Percentiles rank a stretch among this genome's conserved stretches.
Evolutionary conservation across 345 rosid genomes (phyloP).

Genomic region (Turritis glabra): DNA sequence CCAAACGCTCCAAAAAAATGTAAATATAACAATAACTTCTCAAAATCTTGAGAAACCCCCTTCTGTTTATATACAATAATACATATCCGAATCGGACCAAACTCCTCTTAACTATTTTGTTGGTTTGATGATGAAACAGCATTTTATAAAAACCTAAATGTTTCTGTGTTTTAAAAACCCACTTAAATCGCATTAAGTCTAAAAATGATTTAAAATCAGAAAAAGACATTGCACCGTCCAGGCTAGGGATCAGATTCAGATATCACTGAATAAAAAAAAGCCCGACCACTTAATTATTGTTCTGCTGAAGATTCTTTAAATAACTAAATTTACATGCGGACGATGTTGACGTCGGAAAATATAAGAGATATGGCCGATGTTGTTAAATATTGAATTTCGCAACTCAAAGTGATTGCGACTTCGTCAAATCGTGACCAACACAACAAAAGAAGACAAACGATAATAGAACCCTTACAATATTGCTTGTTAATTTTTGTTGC

Average conservation of each 20-base stretch:
- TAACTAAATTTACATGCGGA: slow-evolving; percentile 6
- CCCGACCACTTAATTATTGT: slow-evolving; percentile 9
- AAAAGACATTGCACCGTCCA: slow-evolving; percentile 32
- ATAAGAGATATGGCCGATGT: slow-evolving; percentile 10
- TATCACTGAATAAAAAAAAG: not conserved
- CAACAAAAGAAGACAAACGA: slow-evolving; percentile 27
- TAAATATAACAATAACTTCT: not conserved
- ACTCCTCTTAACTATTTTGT: not conserved
- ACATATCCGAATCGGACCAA: not conserved
- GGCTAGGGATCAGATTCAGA: slow-evolving; percentile 14
- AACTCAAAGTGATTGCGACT: slow-evolving; percentile 7
- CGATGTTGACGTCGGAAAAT: slow-evolving; percentile 15
- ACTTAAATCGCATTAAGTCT: not conserved
- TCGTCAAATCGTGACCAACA: slow-evolving; percentile 28
- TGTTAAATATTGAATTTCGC: not conserved
- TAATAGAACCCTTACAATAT: not conserved
- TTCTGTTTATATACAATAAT: too few relatives aligned
- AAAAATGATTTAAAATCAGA: not conserved
- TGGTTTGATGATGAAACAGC: not conserved
- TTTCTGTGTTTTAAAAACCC: not conserved
- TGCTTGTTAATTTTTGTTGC: slow-evolving; percentile 16
- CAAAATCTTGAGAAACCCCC: not conserved
- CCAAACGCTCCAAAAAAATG: not conserved
- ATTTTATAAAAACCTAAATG: not conserved
- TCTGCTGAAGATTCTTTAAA: not conserved